Conservation (phyloP, 495 filamentous ascomycete species). For the Hyphodiscus hymeniophilus region DNA sequence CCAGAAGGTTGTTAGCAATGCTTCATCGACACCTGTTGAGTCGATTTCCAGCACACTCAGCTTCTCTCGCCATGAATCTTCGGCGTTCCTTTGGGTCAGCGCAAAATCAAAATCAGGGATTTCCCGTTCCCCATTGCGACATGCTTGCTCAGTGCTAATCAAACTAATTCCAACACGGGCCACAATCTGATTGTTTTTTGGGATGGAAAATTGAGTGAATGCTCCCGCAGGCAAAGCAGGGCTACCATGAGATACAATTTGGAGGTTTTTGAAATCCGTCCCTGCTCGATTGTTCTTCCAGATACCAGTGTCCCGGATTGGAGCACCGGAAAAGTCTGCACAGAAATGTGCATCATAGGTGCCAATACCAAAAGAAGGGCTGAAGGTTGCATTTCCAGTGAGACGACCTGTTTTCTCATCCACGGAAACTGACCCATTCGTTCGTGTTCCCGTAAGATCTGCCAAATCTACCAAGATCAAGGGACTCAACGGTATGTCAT, state of each 20-base stretch:
- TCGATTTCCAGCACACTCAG: slow-evolving; percentile 49
- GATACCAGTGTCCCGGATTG: slow-evolving; percentile 53
- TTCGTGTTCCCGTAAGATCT: slow-evolving; percentile 53
- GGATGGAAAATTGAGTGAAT: slow-evolving; percentile 46
- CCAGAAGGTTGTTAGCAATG: slow-evolving; percentile 56
- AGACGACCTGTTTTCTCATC: slow-evolving; percentile 48
- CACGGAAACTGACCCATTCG: slow-evolving; percentile 50
- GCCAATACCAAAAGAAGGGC: slow-evolving; percentile 61
- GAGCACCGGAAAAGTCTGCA: slow-evolving; percentile 57
- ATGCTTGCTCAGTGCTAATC: slow-evolving; percentile 55
- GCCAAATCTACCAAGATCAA: slow-evolving; percentile 57
- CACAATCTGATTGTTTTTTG: slow-evolving; percentile 35
- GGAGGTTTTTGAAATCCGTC: slow-evolving; percentile 39
- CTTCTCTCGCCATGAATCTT: slow-evolving; percentile 54
- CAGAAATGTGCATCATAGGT: slow-evolving; percentile 55
- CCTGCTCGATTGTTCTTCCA: slow-evolving; percentile 53
- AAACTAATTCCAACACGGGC: slow-evolving; percentile 66
- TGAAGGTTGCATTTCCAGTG: slow-evolving; percentile 55
- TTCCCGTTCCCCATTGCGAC: slow-evolving; percentile 56
- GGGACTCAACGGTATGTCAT: too few relatives aligned
- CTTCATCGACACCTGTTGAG: slow-evolving; percentile 41
- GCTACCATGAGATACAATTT: slow-evolving; percentile 46
- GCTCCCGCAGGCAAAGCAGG: slow-evolving; percentile 60
- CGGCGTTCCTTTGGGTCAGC: slow-evolving; percentile 39
- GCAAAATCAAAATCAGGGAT: slow-evolving; percentile 64